These are phyloP conservation scores for Tylopilus plumbeoviolaceoides DNA, from an alignment of 768 basidiomycete species.

Conservation along the genomic window DNA sequence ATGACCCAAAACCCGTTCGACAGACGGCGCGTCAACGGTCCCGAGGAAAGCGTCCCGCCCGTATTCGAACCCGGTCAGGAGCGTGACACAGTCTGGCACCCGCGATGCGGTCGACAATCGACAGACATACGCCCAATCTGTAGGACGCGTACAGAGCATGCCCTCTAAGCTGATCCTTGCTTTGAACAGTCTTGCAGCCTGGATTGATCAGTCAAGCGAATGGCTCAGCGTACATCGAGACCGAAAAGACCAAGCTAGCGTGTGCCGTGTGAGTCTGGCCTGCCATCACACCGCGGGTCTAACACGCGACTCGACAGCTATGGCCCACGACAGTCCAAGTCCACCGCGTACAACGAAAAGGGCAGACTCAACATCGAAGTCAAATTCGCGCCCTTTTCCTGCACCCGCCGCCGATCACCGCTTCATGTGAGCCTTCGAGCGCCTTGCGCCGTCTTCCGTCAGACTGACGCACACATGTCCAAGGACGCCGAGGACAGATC, in stretches of 20 bases:
- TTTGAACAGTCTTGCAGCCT: slow-evolving; percentile 77
- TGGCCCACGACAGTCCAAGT: slow-evolving; percentile 83
- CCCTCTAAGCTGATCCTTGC: slow-evolving; percentile 6
- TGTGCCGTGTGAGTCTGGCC: slow-evolving; percentile 79
- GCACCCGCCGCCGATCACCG: slow-evolving; percentile 69
- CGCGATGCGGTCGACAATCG: slow-evolving; percentile 49
- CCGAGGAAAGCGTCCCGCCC: slow-evolving; percentile 76
- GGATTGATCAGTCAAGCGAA: slow-evolving; percentile 92
- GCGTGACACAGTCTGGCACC: slow-evolving; percentile 9
- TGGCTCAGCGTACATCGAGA: slow-evolving; percentile 96
- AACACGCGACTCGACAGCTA: slow-evolving; percentile 45
- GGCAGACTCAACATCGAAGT: slow-evolving; percentile 93
- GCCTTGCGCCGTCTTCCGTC: neutral
- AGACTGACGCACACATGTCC: slow-evolving; percentile 5
- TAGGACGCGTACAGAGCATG: slow-evolving; percentile 34
- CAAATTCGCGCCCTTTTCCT: slow-evolving; percentile 95
- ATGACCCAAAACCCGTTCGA: slow-evolving; percentile 67
- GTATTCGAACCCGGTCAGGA: slow-evolving; percentile 44
- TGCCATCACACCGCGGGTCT: neutral
- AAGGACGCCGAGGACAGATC: slow-evolving; percentile 95
- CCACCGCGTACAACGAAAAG: slow-evolving; percentile 74
- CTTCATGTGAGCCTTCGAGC: slow-evolving; percentile 60
- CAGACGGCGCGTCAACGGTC: slow-evolving; percentile 86
- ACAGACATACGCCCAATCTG: slow-evolving; percentile 84
- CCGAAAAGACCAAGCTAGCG: slow-evolving; percentile 86